phyloP scores from a whole-genome alignment of 2,329 filamentous ascomycete genomes.

The Purpureocillium takamizusanense region DNA sequence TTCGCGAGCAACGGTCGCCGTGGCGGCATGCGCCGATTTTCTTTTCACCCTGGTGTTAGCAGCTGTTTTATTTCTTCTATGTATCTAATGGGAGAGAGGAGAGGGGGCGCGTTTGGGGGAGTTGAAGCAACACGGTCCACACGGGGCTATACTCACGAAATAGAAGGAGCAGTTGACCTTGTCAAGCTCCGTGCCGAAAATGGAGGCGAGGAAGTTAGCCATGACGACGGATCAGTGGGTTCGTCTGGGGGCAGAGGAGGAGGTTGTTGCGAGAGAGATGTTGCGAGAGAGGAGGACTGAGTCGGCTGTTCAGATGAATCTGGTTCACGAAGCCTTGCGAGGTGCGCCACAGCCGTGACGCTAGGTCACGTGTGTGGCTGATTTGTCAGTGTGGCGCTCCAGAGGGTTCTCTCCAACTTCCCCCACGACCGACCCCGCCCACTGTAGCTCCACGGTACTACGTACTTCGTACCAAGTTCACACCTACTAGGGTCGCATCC shows the following conservation, averaged over 20 bases:
- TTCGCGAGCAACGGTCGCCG: slow-evolving; percentile 94
- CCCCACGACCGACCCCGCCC: too few species aligned
- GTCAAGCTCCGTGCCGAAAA: slow-evolving; percentile 99
- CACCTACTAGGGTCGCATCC: too few species aligned
- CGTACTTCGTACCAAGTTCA: too few species aligned
- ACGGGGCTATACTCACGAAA: slow-evolving; percentile 30
- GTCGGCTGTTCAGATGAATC: slow-evolving; percentile 2
- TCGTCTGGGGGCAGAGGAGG: too few species aligned
- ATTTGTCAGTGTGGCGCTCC: slow-evolving; percentile 12
- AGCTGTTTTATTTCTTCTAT: too few species aligned
- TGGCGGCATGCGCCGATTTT: slow-evolving; percentile 99
- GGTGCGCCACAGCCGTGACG: background rate
- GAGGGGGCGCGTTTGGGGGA: too few species aligned
- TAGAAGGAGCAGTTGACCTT: slow-evolving; percentile 99
- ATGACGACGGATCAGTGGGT: slow-evolving; percentile 36
- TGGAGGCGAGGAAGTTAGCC: slow-evolving; percentile 98
- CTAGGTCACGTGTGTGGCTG: slow-evolving; percentile 21
- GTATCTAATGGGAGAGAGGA: too few species aligned
- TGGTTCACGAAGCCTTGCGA: background rate
- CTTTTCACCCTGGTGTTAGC: slow-evolving; percentile 19
- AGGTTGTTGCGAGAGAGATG: slow-evolving; percentile 2
- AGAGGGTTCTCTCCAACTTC: slow-evolving; percentile 5
- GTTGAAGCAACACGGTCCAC: too few species aligned
- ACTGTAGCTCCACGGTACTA: too few species aligned
- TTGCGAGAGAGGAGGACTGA: slow-evolving; percentile 4